Percentiles rank a stretch among this genome's conserved stretches.
Conservation (phyloP, 306 rosid species). For the Acacia acuminata region DNA sequence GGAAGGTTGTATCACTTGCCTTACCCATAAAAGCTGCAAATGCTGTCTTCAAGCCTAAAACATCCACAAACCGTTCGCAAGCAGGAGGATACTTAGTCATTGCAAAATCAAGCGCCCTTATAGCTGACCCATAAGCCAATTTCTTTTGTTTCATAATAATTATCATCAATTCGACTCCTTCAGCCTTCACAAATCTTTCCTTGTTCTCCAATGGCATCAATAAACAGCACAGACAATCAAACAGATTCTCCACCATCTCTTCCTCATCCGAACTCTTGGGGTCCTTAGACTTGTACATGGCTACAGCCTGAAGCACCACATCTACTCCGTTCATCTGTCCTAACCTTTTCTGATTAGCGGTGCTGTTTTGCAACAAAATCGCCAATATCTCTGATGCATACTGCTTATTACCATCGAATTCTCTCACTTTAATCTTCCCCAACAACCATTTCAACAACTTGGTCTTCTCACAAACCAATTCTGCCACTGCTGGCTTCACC, state of each 20-base stretch:
- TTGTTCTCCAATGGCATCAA: slow-evolving; percentile 93
- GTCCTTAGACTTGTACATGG: slow-evolving; percentile 87
- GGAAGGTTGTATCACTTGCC: slow-evolving; percentile 59
- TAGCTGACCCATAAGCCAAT: slow-evolving; percentile 89
- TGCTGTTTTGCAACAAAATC: slow-evolving; percentile 80
- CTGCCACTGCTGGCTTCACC: slow-evolving; percentile 89
- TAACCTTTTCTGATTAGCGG: slow-evolving; percentile 71
- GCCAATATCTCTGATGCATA: slow-evolving; percentile 94
- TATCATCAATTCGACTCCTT: slow-evolving; percentile 96
- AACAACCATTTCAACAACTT: slow-evolving; percentile 81
- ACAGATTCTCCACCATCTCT: slow-evolving; percentile 93
- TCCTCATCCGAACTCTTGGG: slow-evolving; percentile 89
- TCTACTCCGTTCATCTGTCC: slow-evolving; percentile 99
- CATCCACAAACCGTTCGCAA: slow-evolving; percentile 95
- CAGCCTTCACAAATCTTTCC: slow-evolving; percentile 93
- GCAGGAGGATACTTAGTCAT: slow-evolving; percentile 96
- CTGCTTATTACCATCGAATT: slow-evolving; percentile 85
- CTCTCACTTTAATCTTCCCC: slow-evolving; percentile 91
- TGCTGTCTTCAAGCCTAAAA: slow-evolving; percentile 91
- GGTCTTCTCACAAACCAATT: slow-evolving; percentile 81
- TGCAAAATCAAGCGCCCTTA: slow-evolving; percentile 94
- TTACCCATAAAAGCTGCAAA: slow-evolving; percentile 99
- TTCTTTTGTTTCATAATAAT: slow-evolving; percentile 96
- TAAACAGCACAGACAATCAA: slow-evolving; percentile 90
- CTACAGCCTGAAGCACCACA: slow-evolving; percentile 92